Evolutionary conservation across 148 eudicot genomes (phyloP), one percentile per base, ranked within the genome.

Genomic region (Silene latifolia): DNA sequence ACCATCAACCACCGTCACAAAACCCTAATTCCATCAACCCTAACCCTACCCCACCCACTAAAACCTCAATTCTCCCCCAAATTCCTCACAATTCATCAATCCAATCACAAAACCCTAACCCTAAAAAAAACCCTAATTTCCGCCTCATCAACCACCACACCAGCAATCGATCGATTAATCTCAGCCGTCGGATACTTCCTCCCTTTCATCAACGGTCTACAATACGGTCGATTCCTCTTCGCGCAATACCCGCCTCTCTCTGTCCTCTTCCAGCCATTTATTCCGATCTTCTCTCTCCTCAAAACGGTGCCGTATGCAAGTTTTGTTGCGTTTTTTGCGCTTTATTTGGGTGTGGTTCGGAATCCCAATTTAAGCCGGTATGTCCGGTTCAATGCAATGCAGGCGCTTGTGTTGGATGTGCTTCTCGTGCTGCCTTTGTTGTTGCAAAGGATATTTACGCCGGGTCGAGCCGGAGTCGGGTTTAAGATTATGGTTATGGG

Each of bases 181-280:
- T 91, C 97, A 21, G 83, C 97, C 83, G 83, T 79, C 0, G 76
- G 86, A 0, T 93, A 93, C 91, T 78, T 86, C 69, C 89, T 91
- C 74, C 98, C 98, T 13, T 83, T 93, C 73, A 80, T 94, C 81
- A 90, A 94, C 83, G 89, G 91, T 80, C 86, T 94, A 72, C 91
- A 86, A 27, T 94, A 94, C 85, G 96, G 96, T 35, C 88, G 89
- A 0, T 94, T 83, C 86, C 86, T 94, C 63, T 78, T 94, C 74
- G 42, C 86, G 12, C 85, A 89, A 77, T 90, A 75, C 86, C 97
- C 98, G 0, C 20, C 74, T 7, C 85, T 91, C 14, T 76, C 85
- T 19, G 42, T 76, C 47, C 73, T 82, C 32, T 77, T 94, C 59
- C 67, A 87, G 66, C 98, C 98, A 18, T 23, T 94, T 2, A 51